These are phyloP conservation scores for Clavispora asparagi DNA, from an alignment of 805 yeast genomes.

Conservation along the genomic window DNA sequence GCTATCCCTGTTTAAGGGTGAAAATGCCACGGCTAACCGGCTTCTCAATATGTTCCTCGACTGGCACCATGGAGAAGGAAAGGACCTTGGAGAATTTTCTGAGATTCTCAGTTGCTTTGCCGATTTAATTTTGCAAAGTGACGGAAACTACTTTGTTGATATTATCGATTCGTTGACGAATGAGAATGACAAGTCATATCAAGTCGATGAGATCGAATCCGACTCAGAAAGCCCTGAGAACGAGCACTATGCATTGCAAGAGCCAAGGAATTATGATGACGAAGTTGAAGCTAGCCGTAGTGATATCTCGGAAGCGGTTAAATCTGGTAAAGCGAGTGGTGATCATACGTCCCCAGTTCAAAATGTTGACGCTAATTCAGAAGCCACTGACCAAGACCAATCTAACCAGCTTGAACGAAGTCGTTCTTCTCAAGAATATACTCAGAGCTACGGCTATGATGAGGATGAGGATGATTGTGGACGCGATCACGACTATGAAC, in stretches of 20 bases:
- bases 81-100: background rate
- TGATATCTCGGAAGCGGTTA: background rate
- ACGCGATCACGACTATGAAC: slow-evolving; percentile 24
- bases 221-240: slow-evolving; percentile 5
- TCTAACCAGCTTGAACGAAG: background rate
- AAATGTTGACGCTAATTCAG: no score
- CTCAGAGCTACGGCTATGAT: slow-evolving; percentile 13
- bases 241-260: slow-evolving; percentile 9
- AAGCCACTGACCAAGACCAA: background rate
- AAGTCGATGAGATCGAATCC: slow-evolving; percentile 1
- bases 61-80: background rate
- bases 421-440: background rate
- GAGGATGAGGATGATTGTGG: slow-evolving; percentile 26
- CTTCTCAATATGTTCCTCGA: background rate
- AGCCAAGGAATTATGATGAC: slow-evolving; percentile 3
- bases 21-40: background rate
- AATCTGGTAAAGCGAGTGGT: background rate
- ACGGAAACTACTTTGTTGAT: slow-evolving; percentile 72
- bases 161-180: slow-evolving; percentile 63
- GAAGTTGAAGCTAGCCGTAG: background rate
- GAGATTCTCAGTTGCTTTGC: slow-evolving; percentile 39
- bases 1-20: background rate
- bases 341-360: no score
- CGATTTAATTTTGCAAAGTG: slow-evolving; percentile 71
- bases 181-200: background rate